Base-by-base conservation (phyloP, 805 yeast species). In the Candida quercuum region DNA sequence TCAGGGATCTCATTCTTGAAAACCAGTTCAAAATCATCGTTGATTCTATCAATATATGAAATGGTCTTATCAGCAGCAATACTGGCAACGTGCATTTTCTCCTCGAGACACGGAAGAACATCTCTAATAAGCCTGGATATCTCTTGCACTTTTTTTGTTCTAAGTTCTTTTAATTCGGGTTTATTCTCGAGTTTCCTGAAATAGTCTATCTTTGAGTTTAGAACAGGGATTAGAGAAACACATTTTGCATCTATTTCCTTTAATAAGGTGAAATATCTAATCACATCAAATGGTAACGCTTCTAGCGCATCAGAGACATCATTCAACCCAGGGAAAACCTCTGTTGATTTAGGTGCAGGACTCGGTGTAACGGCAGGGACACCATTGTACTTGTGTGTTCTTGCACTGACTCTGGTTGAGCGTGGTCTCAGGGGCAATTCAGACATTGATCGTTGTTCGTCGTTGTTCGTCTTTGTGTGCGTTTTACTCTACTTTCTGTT, bases 211-310 rank as follows among this genome's bases (percentile, higher is more conserved):
- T 69, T 66, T 8, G 63, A 58, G 37, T 77, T 75, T 42, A 91
- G 68, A 46, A 69, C 66, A 0, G 96, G 96, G 9, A 81, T 69
- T 0, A 86, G 70, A 43, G 76, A 71, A 25, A 83, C 83, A 58
- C 96, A 86, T 59, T 91, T 91, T 42, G 98, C 97, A 55, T 89
- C 97, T 37, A 93, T 88, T 56, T 93, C 99, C 54, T 87, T 86
- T 46, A 93, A 66, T 13, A 87, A 65, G 2, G 98, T 93, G 59
- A 88, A 78, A 55, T 89, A 91, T 36, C 89, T 76, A 35, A 88
- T 76, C 28, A 86, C 69, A 48, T 87, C 96, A 39, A 71, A 55
- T 0, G 99, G 99, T 45, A 88, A 69, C 18, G 96, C 96, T 55
- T 88, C 95, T 35, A 91, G 74, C 1, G 88, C 89, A 63, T 93